Conservation (phyloP, 495 filamentous ascomycete species). For the Talaromyces nanjingensis region DNA sequence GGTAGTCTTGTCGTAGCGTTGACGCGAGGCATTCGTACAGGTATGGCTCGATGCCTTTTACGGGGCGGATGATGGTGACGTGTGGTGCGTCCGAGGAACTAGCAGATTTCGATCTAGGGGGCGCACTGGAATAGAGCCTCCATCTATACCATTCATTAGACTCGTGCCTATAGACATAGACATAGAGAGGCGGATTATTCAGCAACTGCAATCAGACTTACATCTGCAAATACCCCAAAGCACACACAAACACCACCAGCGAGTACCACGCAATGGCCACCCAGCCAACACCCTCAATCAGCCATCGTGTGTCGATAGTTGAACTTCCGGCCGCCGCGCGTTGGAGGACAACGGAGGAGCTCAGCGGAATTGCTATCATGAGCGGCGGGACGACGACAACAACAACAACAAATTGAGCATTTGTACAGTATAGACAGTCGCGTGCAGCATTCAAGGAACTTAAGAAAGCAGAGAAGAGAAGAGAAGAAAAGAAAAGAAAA, state of each 20-base stretch:
- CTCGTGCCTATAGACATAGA: not conserved
- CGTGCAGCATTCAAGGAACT: no score
- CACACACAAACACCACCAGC: conserved; percentile 46
- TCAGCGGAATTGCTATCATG: conserved; percentile 9
- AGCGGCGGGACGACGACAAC: conserved; percentile 5
- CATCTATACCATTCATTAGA: conserved; percentile 27
- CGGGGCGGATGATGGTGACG: conserved; percentile 66
- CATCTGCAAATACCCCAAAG: conserved; percentile 55
- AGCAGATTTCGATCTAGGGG: conserved; percentile 15
- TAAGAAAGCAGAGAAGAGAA: not conserved
- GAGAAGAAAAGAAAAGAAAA: not conserved
- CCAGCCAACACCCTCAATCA: conserved; percentile 28
- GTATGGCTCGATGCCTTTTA: conserved; percentile 85
- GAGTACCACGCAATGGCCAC: conserved; percentile 54
- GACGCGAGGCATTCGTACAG: conserved; percentile 92
- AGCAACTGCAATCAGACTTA: conserved; percentile 24
- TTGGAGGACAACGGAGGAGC: conserved; percentile 9
- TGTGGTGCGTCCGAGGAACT: conserved; percentile 9
- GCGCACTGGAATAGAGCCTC: conserved; percentile 34
- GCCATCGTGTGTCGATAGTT: conserved; percentile 69
- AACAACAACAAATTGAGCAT: not conserved
- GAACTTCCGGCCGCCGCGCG: conserved; percentile 51
- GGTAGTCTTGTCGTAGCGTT: conserved; percentile 80
- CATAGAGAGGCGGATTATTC: not conserved
- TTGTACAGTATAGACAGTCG: not conserved